A percentile compares a stretch with the other conserved stretches of the same genome.
These are phyloP conservation scores for Phytopythium kandeliae DNA, from an alignment of 352 stramenopile species.

Conservation along the genomic window DNA sequence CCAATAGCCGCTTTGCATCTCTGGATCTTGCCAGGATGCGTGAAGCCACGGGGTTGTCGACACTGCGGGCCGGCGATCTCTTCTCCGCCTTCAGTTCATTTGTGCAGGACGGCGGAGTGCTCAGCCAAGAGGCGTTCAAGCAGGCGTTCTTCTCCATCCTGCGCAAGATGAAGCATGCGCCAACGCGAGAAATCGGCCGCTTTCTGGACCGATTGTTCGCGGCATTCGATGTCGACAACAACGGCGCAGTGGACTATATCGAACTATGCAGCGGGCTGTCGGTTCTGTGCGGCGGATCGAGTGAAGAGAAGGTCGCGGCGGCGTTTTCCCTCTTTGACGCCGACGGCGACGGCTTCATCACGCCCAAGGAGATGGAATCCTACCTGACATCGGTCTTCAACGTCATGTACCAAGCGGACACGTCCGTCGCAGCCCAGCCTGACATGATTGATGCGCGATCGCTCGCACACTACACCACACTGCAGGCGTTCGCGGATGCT, in stretches of 20 bases:
- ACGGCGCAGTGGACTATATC: slow-evolving; percentile 66
- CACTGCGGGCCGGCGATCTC: slow-evolving; percentile 50
- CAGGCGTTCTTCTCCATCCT: slow-evolving; percentile 60
- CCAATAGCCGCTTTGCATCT: not conserved
- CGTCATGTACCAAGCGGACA: slow-evolving; percentile 49
- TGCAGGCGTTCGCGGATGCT: slow-evolving; percentile 81
- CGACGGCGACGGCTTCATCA: slow-evolving; percentile 82
- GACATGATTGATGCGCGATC: slow-evolving; percentile 35
- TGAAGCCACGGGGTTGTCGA: slow-evolving; percentile 44
- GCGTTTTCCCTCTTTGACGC: slow-evolving; percentile 85
- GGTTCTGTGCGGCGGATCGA: slow-evolving; percentile 61
- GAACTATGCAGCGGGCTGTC: slow-evolving; percentile 76
- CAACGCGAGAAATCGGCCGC: slow-evolving; percentile 35
- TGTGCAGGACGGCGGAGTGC: slow-evolving; percentile 10
- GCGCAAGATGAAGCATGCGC: slow-evolving; percentile 45
- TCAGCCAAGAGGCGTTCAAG: slow-evolving; percentile 69
- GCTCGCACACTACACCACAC: slow-evolving; percentile 67
- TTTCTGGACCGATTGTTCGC: slow-evolving; percentile 77
- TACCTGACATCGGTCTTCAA: slow-evolving; percentile 74
- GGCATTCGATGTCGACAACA: slow-evolving; percentile 66
- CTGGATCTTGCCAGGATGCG: slow-evolving; percentile 21
- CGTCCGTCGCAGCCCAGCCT: slow-evolving; percentile 17
- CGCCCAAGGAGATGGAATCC: slow-evolving; percentile 67
- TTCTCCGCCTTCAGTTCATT: slow-evolving; percentile 50
- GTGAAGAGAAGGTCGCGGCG: slow-evolving; percentile 71